Base-by-base conservation (phyloP, 1,139 yeast genomes). In the Pichia sp. region DNA sequence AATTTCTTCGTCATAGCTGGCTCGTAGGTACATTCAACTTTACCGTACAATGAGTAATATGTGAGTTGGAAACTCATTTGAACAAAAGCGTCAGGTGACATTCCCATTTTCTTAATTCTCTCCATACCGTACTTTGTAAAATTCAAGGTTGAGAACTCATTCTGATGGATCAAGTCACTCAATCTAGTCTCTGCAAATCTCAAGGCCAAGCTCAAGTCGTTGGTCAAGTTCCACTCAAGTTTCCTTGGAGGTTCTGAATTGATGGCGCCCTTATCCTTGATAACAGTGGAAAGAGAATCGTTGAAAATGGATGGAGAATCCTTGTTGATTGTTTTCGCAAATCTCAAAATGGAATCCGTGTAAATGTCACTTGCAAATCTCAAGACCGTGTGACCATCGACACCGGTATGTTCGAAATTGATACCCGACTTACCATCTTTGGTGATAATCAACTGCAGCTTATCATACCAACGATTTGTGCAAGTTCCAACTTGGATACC, bases 51-150 rank as follows among this genome's bases (percentile, higher is more conserved):
- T 1, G 95, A 93, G 55, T 85, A 87, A 59, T 86, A 87, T 10
- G 95, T 86, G 5, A 93, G 86, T 59, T 87, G 96, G 67, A 86
- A 86, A 15, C 88, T 83, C 93, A 87, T 86, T 60, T 87, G 96
- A 30, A 83, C 82, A 60, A 83, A 87, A 0, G 96, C 96, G 66
- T 87, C 96, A 0, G 96, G 96, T 6, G 94, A 83, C 57, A 78
- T 81, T 48, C 86, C 88, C 78, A 85, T 79, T 45, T 76, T 75
- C 55, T 87, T 87, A 53, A 87, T 86, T 43, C 74, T 72, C 35
- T 78, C 75, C 46, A 85, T 74, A 22, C 96, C 96, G 59, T 76
- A 87, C 26, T 66, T 64, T 42, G 75, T 73, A 58, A 83, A 87
- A 58, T 85, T 93, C 46, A 87, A 63, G 27, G 82, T 83, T 42